Percentiles rank a stretch among this genome's conserved stretches.
Conservation (phyloP, 2,329 filamentous ascomycete genomes). For the Colletotrichum agaves region DNA sequence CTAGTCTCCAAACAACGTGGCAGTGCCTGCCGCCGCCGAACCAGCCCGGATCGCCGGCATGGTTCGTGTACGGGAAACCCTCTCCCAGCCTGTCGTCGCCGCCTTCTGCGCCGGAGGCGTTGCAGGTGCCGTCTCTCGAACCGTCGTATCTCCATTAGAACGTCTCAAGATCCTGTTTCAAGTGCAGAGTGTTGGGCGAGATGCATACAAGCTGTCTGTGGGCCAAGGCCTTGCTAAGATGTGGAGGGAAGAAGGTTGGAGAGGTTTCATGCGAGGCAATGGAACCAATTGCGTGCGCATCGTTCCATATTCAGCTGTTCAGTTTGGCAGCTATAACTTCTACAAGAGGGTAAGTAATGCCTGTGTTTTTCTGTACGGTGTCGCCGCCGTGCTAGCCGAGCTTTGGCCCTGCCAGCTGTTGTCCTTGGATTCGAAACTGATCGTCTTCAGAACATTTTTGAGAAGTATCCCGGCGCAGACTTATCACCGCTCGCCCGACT, state of each 20-base stretch:
- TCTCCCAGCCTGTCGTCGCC: conserved; percentile 87
- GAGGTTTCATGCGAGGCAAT: conserved; percentile 97
- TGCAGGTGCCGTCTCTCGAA: conserved; percentile 95
- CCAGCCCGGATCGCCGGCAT: conserved; percentile 4
- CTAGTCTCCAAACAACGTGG: conserved; percentile 22
- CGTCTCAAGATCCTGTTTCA: conserved; percentile 98
- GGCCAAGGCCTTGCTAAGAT: conserved; percentile 91
- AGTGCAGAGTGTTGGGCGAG: conserved; percentile 88
- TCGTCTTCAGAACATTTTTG: conserved; percentile 73
- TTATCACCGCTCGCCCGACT: conserved; percentile 80
- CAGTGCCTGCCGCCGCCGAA: conserved; percentile 18
- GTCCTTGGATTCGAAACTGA: conserved; percentile 14
- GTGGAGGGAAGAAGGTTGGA: conserved; percentile 97
- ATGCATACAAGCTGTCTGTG: conserved; percentile 94
- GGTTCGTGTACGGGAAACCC: conserved; percentile 54
- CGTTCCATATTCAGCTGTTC: conserved; percentile 96
- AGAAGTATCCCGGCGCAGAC: conserved; percentile 77
- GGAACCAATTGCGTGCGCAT: conserved; percentile 99
- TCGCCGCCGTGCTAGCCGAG: neutral
- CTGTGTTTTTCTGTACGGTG: neutral
- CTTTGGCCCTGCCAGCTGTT: neutral
- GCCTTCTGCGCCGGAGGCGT: conserved; percentile 95
- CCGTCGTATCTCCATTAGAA: conserved; percentile 95
- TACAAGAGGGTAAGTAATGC: conserved; percentile 80
- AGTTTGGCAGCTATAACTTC: conserved; percentile 98